Evolutionary conservation across 495 filamentous ascomycete species (phyloP), one percentile per base, ranked within the genome.

Genomic region (Xylaria intraflava): DNA sequence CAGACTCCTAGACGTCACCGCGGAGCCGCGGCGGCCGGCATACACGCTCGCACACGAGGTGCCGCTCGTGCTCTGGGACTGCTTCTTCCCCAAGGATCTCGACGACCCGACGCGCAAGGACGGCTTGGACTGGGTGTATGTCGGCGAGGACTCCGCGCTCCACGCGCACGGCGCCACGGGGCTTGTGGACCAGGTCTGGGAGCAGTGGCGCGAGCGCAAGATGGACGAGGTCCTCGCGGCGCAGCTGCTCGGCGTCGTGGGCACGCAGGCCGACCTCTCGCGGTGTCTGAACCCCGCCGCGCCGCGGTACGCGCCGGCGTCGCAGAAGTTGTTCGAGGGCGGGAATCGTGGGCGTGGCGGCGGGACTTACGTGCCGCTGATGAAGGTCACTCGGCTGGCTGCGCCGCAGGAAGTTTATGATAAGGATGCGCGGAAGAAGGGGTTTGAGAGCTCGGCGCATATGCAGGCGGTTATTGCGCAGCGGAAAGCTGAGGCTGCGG

Each of bases 1-100:
- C 17, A 77, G 86, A 3, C 71, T 98, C 12, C 72, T 98, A 24
- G 85, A 97, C 65, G 69, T 86, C 16, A 56, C 71, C 11, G 79
- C 78, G 46, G 81, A 83, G 55, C 89, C 89, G 9, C 64, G 78
- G 20, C 85, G 84, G 62, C 94, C 94, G 5, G 79, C 73, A 14
- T 98, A 97, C 71, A 79, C 85, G 43, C 95, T 98, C 84, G 93
- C 94, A 0, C 82, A 82, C 26, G 92, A 95, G 58, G 79, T 82
- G 19, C 90, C 94, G 0, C 75, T 98, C 11, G 92, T 98, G 2
- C 78, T 98, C 10, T 96, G 91, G 92, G 89, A 97, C 60, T 96
- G 91, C 65, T 75, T 90, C 10, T 98, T 95, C 69, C 91, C 93
- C 31, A 58, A 40, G 49, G 56, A 53, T 63, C 56, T 77, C n/a